phyloP scores from a whole-genome alignment of 208 protist species.

The Angomonas deanei region DNA sequence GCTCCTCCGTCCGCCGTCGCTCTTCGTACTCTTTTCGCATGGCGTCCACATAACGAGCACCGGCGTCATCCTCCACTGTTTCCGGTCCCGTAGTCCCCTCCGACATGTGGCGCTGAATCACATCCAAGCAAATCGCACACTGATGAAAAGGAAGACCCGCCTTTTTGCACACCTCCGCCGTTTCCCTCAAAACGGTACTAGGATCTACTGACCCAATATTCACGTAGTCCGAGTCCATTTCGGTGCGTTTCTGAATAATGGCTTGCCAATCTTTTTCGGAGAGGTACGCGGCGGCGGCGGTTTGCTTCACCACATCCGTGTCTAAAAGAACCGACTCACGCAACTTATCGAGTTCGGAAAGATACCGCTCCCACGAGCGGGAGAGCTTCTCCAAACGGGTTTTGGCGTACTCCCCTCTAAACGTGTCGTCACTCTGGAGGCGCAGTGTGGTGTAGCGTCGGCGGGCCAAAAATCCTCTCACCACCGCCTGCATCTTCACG shows the following conservation, averaged over 20 bases:
- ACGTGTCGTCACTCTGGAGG: conserved; percentile 39
- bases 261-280: conserved; percentile 43
- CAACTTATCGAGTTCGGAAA: conserved; percentile 25
- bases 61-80: conserved; percentile 3
- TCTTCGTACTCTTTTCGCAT: conserved; percentile 45
- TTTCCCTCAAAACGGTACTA: background rate
- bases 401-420: conserved; percentile 56
- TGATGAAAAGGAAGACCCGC: conserved; percentile 1
- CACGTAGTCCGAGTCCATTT: background rate
- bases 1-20: conserved; percentile 3
- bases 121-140: conserved; percentile 48
- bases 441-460: conserved; percentile 49
- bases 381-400: conserved; percentile 55
- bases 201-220: background rate
- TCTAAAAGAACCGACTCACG: conserved; percentile 27
- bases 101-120: conserved; percentile 14
- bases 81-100: background rate
- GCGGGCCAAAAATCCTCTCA: conserved; percentile 56
- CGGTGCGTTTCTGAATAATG: conserved; percentile 15
- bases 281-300: conserved; percentile 39
- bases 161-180: background rate
- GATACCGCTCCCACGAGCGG: conserved; percentile 43
- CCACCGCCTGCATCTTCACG: conserved; percentile 61
- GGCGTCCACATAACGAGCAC: conserved; percentile 19
- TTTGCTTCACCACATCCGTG: conserved; percentile 45